Evolutionary conservation across 2,329 filamentous ascomycete species (phyloP).

Genomic region (Cordyceps javanica): DNA sequence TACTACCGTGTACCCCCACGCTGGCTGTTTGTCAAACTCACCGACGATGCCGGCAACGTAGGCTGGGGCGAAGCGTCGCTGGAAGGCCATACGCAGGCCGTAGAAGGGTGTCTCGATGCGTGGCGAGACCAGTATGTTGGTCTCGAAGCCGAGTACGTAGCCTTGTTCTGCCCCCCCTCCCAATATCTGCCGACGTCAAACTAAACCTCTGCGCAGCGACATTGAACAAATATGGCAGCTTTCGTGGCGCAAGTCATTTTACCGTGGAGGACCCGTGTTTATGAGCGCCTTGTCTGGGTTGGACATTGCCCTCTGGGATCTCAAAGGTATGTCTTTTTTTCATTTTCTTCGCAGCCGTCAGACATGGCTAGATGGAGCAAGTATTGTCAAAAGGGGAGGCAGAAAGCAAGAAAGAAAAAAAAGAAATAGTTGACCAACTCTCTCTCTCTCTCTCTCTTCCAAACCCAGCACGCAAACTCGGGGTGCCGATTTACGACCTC

Average conservation of each 20-base stretch:
- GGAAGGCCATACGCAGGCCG: slow-evolving; percentile 66
- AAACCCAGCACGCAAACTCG: slow-evolving; percentile 35
- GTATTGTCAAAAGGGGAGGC: too few species aligned
- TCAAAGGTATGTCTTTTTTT: slow-evolving; percentile 54
- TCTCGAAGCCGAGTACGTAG: slow-evolving; percentile 60
- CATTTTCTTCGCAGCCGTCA: too few species aligned
- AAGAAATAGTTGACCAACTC: too few species aligned
- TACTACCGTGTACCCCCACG: slow-evolving; percentile 70
- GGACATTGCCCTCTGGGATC: slow-evolving; percentile 75
- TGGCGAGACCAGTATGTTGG: slow-evolving; percentile 57
- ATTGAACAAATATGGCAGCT: slow-evolving; percentile 79
- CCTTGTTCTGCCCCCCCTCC: too few species aligned
- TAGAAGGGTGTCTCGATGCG: slow-evolving; percentile 67
- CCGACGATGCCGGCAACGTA: slow-evolving; percentile 55
- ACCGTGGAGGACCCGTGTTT: slow-evolving; percentile 71
- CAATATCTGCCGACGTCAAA: too few species aligned
- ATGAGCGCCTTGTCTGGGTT: slow-evolving; percentile 74
- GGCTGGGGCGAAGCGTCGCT: slow-evolving; percentile 73
- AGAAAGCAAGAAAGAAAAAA: too few species aligned
- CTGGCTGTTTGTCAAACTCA: slow-evolving; percentile 74
- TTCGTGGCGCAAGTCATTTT: slow-evolving; percentile 66
- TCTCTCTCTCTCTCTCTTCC: too few species aligned
- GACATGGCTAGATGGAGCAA: too few species aligned
- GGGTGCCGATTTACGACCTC: slow-evolving; percentile 66
- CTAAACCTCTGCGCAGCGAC: slow-evolving; percentile 46